These are phyloP conservation scores for Mentha longifolia DNA, from an alignment of 257 asterid genomes.

Conservation along the genomic window DNA sequence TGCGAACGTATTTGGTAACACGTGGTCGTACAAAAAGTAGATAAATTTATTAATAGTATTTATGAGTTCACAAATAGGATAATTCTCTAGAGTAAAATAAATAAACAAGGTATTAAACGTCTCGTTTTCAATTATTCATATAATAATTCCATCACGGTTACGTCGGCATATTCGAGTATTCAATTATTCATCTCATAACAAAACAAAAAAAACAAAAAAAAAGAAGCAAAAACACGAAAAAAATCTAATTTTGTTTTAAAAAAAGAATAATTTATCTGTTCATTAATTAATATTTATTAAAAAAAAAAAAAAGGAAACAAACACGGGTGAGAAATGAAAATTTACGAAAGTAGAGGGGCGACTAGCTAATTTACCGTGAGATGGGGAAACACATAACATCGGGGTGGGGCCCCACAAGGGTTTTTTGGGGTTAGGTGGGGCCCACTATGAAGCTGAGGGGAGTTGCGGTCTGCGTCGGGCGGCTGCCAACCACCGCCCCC, in stretches of 20 bases:
- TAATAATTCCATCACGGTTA: background rate
- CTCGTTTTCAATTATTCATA: background rate
- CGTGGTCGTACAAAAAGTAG: slow-evolving; percentile 21
- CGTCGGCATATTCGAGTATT: background rate
- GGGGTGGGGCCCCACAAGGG: slow-evolving; percentile 37
- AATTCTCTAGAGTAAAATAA: background rate
- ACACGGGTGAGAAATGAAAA: background rate
- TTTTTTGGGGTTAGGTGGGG: too few species aligned
- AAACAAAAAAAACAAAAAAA: too few species aligned
- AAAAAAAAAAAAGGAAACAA: too few species aligned
- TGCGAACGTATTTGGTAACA: background rate
- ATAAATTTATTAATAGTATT: background rate
- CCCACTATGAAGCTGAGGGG: slow-evolving; percentile 36
- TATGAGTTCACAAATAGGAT: background rate
- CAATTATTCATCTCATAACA: background rate
- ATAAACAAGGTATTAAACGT: background rate
- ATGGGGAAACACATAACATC: background rate
- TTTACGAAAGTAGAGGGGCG: background rate
- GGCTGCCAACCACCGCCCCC: slow-evolving; percentile 57
- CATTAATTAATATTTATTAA: background rate
- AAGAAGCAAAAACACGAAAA: background rate
- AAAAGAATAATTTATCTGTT: background rate
- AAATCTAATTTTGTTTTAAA: background rate
- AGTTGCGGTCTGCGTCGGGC: slow-evolving; percentile 44
- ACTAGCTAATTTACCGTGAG: background rate